Conservation (phyloP, 2,329 filamentous ascomycete genomes). For the Diplodia sapinea region DNA sequence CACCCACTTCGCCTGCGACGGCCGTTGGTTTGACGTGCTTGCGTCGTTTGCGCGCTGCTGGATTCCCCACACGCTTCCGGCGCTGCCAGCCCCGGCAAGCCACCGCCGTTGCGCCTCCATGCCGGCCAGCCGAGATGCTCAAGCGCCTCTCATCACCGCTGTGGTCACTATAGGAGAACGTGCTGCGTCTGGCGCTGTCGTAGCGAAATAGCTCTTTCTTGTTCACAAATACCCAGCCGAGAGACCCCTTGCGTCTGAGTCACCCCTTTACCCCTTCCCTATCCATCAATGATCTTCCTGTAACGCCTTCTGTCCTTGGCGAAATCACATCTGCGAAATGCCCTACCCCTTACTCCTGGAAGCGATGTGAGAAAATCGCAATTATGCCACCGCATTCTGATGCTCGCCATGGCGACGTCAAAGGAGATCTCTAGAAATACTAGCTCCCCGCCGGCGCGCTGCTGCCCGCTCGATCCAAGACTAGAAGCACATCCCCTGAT, state of each 20-base stretch:
- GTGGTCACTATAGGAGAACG: not conserved
- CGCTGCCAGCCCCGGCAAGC: not conserved
- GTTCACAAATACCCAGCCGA: conserved; percentile 9
- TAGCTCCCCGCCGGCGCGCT: not conserved
- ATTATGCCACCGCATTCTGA: conserved; percentile 1
- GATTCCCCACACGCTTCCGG: conserved; percentile 11
- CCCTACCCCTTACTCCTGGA: conserved; percentile 7
- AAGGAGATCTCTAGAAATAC: conserved; percentile 20
- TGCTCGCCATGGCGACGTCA: conserved; percentile 1
- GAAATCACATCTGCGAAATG: not conserved
- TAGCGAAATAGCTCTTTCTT: not conserved
- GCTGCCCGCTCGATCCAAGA: not conserved
- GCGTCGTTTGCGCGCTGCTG: conserved; percentile 4
- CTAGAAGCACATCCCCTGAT: conserved; percentile 1
- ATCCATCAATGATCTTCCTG: not conserved
- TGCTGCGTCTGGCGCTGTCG: not conserved
- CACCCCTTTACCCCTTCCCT: conserved; percentile 9
- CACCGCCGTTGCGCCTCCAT: not conserved
- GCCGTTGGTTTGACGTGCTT: conserved; percentile 5
- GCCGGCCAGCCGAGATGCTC: conserved; percentile 2
- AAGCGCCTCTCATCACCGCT: conserved; percentile 4
- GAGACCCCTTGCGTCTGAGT: conserved; percentile 9
- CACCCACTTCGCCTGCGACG: not conserved
- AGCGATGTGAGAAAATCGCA: not conserved
- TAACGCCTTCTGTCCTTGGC: conserved; percentile 1